Percentiles rank a stretch among this genome's conserved stretches.
Evolutionary conservation across 805 yeast genomes (phyloP).

Genomic region (Nakazawaea wickerhamii): DNA sequence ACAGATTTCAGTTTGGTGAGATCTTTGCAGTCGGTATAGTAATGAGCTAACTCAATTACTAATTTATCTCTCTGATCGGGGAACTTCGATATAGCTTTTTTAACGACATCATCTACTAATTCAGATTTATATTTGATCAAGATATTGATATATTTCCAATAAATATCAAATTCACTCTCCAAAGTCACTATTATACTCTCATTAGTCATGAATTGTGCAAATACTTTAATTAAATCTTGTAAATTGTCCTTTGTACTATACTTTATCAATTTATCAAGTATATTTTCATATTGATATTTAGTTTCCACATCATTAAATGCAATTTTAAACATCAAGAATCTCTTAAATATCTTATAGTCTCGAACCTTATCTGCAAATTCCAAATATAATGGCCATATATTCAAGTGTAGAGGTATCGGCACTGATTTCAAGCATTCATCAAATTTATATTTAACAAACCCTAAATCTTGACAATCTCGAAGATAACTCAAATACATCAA

Average conservation of each 20-base stretch:
- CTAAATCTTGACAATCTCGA: slow-evolving; percentile 27
- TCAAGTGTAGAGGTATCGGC: slow-evolving; percentile 47
- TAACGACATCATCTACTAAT: slow-evolving; percentile 24
- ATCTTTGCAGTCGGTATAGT: slow-evolving; percentile 35
- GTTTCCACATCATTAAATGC: slow-evolving; percentile 5
- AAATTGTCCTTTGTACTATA: slow-evolving; percentile 20
- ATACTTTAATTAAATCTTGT: slow-evolving; percentile 17
- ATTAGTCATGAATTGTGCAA: slow-evolving; percentile 28
- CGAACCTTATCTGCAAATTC: slow-evolving; percentile 41
- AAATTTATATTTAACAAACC: slow-evolving; percentile 37
- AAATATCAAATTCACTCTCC: slow-evolving; percentile 42
- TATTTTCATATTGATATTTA: slow-evolving; percentile 11
- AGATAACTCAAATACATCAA: slow-evolving; percentile 40
- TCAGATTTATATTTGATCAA: slow-evolving; percentile 21
- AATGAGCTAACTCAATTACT: slow-evolving; percentile 42
- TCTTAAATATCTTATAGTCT: slow-evolving; percentile 26
- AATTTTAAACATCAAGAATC: slow-evolving; percentile 25
- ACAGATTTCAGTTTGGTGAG: slow-evolving; percentile 33
- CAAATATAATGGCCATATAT: slow-evolving; percentile 52
- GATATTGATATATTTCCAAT: slow-evolving; percentile 39
- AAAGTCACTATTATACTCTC: slow-evolving; percentile 29
- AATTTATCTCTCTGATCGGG: slow-evolving; percentile 57
- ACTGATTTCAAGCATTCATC: slow-evolving; percentile 44
- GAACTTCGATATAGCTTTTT: slow-evolving; percentile 34
- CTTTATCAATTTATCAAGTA: slow-evolving; percentile 28